Percentiles rank a stretch among this genome's conserved stretches.
Evolutionary conservation across 352 stramenopile genomes (phyloP).

Genomic region (Aphanomyces stellatus): DNA sequence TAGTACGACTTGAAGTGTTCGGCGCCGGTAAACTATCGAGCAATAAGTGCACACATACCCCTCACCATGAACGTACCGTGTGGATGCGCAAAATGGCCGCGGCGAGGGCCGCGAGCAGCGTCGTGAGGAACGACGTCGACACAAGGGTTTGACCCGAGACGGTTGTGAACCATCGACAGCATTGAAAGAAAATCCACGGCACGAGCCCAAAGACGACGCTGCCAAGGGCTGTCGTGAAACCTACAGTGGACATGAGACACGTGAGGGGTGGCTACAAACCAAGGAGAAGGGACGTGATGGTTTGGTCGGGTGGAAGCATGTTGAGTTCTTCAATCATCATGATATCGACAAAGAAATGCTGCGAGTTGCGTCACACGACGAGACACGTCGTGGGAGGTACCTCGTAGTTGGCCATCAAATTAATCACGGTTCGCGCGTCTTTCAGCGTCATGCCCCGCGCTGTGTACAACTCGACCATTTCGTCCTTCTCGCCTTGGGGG

Average conservation of each 20-base stretch:
- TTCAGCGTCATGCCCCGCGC: constrained; percentile 2
- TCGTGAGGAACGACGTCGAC: neutral
- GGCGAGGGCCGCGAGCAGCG: neutral
- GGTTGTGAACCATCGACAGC: neutral
- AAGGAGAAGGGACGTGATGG: neutral
- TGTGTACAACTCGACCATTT: constrained; percentile 18
- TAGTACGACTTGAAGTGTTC: constrained; percentile 19
- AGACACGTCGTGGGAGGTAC: neutral
- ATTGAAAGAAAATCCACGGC: neutral
- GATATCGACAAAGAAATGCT: constrained; percentile 19
- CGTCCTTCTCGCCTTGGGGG: constrained; percentile 18
- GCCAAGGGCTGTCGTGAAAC: neutral
- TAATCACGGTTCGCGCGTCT: constrained; percentile 5
- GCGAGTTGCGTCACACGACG: neutral
- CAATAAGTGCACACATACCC: neutral
- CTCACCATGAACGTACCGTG: constrained; percentile 1
- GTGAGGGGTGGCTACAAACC: no score
- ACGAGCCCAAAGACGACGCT: neutral
- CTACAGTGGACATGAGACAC: neutral
- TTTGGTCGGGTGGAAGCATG: neutral
- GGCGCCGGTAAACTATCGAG: constrained; percentile 5
- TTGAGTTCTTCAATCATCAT: constrained; percentile 20
- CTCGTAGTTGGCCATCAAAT: constrained; percentile 19
- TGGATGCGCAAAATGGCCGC: neutral
- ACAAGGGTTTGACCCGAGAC: neutral